Percentiles rank a stretch among this genome's conserved stretches.
Conservation (phyloP, 1,284 basidiomycete genomes). For the Ustilago trichophora region DNA sequence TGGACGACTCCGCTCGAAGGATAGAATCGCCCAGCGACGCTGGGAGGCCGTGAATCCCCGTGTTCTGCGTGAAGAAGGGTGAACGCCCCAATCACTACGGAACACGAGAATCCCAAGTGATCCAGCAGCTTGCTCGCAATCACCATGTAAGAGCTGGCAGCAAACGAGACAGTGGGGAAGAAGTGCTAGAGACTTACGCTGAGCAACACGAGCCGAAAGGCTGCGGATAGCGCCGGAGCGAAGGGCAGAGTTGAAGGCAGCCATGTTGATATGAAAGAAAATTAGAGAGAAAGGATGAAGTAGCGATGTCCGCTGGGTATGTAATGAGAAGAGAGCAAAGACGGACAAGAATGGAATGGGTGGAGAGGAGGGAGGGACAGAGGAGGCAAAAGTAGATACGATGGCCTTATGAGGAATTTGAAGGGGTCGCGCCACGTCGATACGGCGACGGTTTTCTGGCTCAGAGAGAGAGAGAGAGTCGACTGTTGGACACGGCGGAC, state of each 20-base stretch:
- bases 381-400: too few relatives aligned
- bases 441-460: constrained; percentile 8
- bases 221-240: constrained; percentile 46
- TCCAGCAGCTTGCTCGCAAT: too few relatives aligned
- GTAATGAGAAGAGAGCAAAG: constrained; percentile 10
- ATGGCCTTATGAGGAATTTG: constrained; percentile 21
- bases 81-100: too few relatives aligned
- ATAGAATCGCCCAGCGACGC: too few relatives aligned
- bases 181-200: constrained; percentile 30
- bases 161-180: not conserved
- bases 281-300: not conserved
- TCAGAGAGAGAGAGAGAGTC: too few relatives aligned
- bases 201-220: constrained; percentile 44
- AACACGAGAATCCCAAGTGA: too few relatives aligned
- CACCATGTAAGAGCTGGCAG: too few relatives aligned
- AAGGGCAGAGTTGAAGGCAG: constrained; percentile 44
- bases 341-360: constrained; percentile 1
- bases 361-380: not conserved
- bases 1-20: too few relatives aligned
- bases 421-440: constrained; percentile 17
- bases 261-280: constrained; percentile 21
- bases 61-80: too few relatives aligned
- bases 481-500: too few relatives aligned
- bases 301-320: constrained; percentile 15
- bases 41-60: too few relatives aligned